phyloP scores from a whole-genome alignment of 164 flowering plant genomes.

The Piper longum region DNA sequence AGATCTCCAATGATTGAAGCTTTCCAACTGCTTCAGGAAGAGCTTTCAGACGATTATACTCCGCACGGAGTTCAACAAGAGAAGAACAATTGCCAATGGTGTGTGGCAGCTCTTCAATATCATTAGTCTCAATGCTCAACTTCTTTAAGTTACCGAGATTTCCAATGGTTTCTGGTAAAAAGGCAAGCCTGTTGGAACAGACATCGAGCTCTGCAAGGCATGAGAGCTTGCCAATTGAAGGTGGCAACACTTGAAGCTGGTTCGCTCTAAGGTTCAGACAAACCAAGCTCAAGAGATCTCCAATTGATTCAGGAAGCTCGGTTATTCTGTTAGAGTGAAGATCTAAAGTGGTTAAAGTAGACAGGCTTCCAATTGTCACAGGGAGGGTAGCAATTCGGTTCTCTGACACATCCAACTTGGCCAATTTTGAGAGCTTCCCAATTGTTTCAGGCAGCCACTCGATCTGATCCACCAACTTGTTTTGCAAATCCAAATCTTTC shows the following conservation, averaged over 20 bases:
- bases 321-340: constrained; percentile 49
- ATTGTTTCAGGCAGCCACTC: constrained; percentile 83
- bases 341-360: constrained; percentile 46
- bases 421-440: constrained; percentile 54
- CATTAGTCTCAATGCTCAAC: constrained; percentile 55
- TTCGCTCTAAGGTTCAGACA: constrained; percentile 53
- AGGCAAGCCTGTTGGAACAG: constrained; percentile 42
- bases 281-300: constrained; percentile 48
- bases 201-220: constrained; percentile 58
- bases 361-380: constrained; percentile 47
- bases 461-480: constrained; percentile 53
- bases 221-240: constrained; percentile 34
- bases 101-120: constrained; percentile 78
- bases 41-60: constrained; percentile 73
- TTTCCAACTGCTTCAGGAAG: constrained; percentile 88
- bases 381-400: constrained; percentile 52
- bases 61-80: constrained; percentile 61
- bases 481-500: constrained; percentile 41
- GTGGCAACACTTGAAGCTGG: constrained; percentile 43
- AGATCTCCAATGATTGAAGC: constrained; percentile 50
- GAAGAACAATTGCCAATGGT: constrained; percentile 58
- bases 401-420: constrained; percentile 60
- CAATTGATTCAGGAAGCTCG: constrained; percentile 56
- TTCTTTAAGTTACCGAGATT: constrained; percentile 46
- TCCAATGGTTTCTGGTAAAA: constrained; percentile 57